Evolutionary conservation across 78 protist genomes (phyloP), one percentile per base, ranked within the genome.

Genomic region (Dictyostelium capitatum): DNA sequence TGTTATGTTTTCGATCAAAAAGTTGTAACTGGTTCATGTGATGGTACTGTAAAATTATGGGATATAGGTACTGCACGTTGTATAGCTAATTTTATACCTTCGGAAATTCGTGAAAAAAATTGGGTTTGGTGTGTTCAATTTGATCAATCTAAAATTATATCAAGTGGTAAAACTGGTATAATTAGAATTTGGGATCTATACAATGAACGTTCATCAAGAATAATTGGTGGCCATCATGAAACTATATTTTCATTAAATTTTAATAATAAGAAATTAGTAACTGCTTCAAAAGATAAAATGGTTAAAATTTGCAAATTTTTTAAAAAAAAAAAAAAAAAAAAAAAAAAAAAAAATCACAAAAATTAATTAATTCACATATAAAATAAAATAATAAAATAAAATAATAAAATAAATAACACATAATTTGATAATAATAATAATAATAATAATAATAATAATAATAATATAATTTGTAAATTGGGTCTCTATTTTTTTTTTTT

Each of bases 171-270:
- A 28, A 53, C 62, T 19, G 92, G 92, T 32, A 65, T 77, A 7
- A 87, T 87, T 20, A 20, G 92, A 17, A 62, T 87, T 23, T 87
- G 92, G 92, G 92, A 87, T 77, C 57, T 80, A 5, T 70, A 87
- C 30, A 74, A 72, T 15, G 65, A 72, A 25, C 47, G 54, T 25
- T 10, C 70, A 8, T 47, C 78, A 7, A 53, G 83, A 51, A 77
- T 79, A 25, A 25, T 87, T 59, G 92, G 92, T 62, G 92, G 84
- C 30, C 92, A 87, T 30, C 64, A 57, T 30, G 84, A 87, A 77
- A 87, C 92, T 7, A 77, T 87, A 8, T 87, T 77, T 56, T 74
- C 92, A 6, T 74, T 87, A 4, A 46, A 77, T 23, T 87, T 46
- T 75, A 32, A 47, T 3, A 82, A 87, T 9, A 64, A 64, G 20